Conservation (phyloP, 345 rosid genomes). For the Heritiera littoralis region DNA sequence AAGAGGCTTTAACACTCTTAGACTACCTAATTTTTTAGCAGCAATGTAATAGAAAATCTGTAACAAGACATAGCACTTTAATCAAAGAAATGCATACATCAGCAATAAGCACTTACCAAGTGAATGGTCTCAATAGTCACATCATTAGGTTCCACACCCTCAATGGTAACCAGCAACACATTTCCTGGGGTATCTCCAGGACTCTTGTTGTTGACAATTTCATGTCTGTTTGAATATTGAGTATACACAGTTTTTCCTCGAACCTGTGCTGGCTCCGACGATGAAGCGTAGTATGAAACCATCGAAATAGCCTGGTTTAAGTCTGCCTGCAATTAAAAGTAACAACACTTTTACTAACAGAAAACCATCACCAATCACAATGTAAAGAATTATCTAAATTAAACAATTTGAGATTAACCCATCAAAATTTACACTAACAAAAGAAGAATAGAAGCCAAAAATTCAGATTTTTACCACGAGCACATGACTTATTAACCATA, state of each 20-base stretch:
- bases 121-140: slow-evolving; percentile 95
- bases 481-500: neutral
- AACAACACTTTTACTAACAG: slow-evolving; percentile 17
- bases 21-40: neutral
- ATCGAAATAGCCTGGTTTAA: slow-evolving; percentile 90
- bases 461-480: neutral
- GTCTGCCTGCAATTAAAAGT: slow-evolving; percentile 54
- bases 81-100: neutral
- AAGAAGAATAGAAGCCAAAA: neutral
- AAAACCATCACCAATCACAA: neutral
- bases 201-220: slow-evolving; percentile 94
- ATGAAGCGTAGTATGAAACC: slow-evolving; percentile 96
- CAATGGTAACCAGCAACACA: slow-evolving; percentile 88
- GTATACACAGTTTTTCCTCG: slow-evolving; percentile 94
- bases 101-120: slow-evolving; percentile 56
- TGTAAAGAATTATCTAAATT: neutral
- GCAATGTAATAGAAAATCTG: neutral
- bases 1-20: neutral
- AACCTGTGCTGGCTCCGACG: slow-evolving; percentile 95
- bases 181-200: slow-evolving; percentile 97
- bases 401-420: neutral
- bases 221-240: slow-evolving; percentile 94
- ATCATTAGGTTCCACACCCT: slow-evolving; percentile 91
- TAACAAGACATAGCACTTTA: neutral
- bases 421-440: neutral